A percentile compares a stretch with the other conserved stretches of the same genome.
These are phyloP conservation scores for Globisporangium takayamanum DNA, from an alignment of 352 stramenopile genomes.

Conservation along the genomic window DNA sequence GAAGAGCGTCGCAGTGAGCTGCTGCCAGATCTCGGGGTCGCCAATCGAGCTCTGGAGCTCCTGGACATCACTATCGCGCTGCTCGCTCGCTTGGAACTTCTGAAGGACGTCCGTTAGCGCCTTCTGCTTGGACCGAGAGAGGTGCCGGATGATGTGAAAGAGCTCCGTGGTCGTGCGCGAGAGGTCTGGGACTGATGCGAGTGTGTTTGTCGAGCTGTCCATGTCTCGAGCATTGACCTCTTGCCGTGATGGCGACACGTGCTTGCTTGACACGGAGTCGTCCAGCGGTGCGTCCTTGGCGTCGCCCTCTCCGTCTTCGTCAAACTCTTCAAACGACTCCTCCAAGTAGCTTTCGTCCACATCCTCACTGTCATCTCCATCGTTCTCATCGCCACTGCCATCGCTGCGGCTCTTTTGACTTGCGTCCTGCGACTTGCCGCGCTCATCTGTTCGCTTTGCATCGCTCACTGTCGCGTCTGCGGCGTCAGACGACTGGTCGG, in stretches of 20 bases:
- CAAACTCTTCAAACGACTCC: constrained; percentile 82
- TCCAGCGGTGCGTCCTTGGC: not conserved
- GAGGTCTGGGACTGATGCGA: constrained; percentile 12
- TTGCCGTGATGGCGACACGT: not conserved
- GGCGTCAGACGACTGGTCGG: constrained; percentile 2
- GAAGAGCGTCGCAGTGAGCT: constrained; percentile 42
- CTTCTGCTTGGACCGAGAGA: constrained; percentile 62
- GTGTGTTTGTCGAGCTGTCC: not conserved
- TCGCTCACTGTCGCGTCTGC: constrained; percentile 10
- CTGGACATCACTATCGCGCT: constrained; percentile 44
- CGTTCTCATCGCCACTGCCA: constrained; percentile 12
- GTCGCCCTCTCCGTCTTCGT: constrained; percentile 35
- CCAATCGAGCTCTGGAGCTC: constrained; percentile 53
- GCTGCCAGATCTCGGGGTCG: constrained; percentile 69
- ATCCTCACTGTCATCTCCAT: constrained; percentile 16
- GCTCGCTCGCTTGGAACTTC: constrained; percentile 51
- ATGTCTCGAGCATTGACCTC: constrained; percentile 1
- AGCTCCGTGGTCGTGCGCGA: constrained; percentile 56
- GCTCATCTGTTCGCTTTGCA: not conserved
- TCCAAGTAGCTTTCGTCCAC: constrained; percentile 68
- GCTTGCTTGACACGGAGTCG: not conserved
- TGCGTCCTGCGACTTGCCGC: not conserved
- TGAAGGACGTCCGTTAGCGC: constrained; percentile 53
- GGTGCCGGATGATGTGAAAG: constrained; percentile 56
- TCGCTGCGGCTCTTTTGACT: not conserved